phyloP scores from a whole-genome alignment of 2,329 filamentous ascomycete species.

The Sporothrix protearum region DNA sequence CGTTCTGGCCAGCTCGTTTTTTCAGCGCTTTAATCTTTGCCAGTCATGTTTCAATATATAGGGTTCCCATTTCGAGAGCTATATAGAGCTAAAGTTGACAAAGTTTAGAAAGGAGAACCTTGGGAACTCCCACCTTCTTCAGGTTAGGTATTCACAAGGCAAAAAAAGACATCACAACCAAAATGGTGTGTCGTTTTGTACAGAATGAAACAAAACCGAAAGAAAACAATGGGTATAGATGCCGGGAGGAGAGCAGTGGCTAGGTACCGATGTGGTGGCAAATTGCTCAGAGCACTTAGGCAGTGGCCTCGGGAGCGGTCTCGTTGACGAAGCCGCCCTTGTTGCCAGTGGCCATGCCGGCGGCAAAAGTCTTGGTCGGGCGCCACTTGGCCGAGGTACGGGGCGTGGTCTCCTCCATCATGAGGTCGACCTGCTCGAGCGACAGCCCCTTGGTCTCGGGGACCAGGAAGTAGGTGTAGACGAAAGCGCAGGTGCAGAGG shows the following conservation, averaged over 20 bases:
- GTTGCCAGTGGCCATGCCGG: conserved; percentile 23
- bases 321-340: background rate
- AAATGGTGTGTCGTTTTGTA: background rate
- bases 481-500: conserved; percentile 57
- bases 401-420: conserved; percentile 82
- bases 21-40: too few relatives aligned
- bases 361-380: conserved; percentile 66
- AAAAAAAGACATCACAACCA: background rate
- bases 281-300: background rate
- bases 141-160: background rate
- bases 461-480: conserved; percentile 71
- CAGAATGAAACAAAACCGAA: background rate
- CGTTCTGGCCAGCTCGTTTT: too few relatives aligned
- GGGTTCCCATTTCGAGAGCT: background rate
- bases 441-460: conserved; percentile 73
- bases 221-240: too few relatives aligned
- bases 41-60: background rate
- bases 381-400: conserved; percentile 74
- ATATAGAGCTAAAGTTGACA: background rate
- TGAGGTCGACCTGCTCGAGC: conserved; percentile 77
- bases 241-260: background rate
- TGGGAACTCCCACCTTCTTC: background rate
- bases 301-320: background rate
- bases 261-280: background rate
- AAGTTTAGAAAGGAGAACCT: background rate